Evolutionary conservation across 768 basidiomycete genomes (phyloP).

Genomic region (Mycena maculata): DNA sequence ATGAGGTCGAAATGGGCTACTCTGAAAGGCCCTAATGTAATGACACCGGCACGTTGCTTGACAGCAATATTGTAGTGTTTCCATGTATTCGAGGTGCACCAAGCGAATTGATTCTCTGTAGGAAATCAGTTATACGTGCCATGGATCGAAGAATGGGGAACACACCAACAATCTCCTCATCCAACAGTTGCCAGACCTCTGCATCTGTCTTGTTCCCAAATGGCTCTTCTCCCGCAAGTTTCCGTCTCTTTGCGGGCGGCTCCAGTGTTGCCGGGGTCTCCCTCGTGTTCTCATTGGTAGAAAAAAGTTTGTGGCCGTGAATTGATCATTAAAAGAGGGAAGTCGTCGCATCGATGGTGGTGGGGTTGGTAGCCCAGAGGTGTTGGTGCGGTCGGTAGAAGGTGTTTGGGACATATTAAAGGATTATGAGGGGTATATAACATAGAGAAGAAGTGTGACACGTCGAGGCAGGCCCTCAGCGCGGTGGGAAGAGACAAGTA

Average conservation of each 20-base stretch:
- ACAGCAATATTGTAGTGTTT: constrained; percentile 14
- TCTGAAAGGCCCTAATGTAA: too few species aligned
- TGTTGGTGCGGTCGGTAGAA: background rate
- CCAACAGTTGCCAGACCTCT: constrained; percentile 12
- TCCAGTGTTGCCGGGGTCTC: constrained; percentile 9
- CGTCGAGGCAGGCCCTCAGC: constrained; percentile 13
- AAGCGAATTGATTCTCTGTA: constrained; percentile 13
- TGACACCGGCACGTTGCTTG: background rate
- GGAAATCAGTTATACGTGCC: background rate
- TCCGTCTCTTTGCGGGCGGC: constrained; percentile 9
- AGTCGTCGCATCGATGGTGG: constrained; percentile 9
- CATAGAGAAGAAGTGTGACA: constrained; percentile 3
- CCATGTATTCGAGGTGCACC: constrained; percentile 2
- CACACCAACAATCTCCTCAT: constrained; percentile 16
- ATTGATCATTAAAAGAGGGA: constrained; percentile 11
- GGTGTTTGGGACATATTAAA: too few species aligned
- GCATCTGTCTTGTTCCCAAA: constrained; percentile 7
- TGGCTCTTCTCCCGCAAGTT: background rate
- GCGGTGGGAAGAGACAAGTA: constrained; percentile 1
- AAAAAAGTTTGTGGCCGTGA: background rate
- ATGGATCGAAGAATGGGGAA: background rate
- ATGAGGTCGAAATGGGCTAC: too few species aligned
- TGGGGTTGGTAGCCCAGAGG: constrained; percentile 11
- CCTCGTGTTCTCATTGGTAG: constrained; percentile 3
- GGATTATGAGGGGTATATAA: constrained; percentile 1